A percentile compares a stretch with the other conserved stretches of the same genome.
These are phyloP conservation scores for Exidia glandulosa DNA, from an alignment of 768 basidiomycete genomes.

Conservation along the genomic window DNA sequence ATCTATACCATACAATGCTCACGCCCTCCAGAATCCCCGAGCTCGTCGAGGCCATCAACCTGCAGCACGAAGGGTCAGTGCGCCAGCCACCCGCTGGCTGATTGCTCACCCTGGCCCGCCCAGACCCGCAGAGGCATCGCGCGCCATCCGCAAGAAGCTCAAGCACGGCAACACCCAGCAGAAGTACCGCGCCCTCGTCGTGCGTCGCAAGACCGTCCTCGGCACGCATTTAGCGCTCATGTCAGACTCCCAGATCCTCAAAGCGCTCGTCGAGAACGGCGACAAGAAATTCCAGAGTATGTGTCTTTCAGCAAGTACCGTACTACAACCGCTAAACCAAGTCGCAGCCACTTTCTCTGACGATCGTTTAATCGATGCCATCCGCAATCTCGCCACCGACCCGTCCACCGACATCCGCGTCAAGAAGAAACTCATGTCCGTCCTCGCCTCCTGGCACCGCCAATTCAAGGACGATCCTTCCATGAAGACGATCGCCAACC, in stretches of 20 bases:
- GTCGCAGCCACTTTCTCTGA: conserved; percentile 67
- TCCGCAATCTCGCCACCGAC: conserved; percentile 69
- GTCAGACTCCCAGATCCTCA: conserved; percentile 91
- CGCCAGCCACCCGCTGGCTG: conserved; percentile 43
- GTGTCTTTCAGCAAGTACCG: conserved; percentile 15
- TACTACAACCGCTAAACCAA: neutral
- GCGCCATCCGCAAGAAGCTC: conserved; percentile 93
- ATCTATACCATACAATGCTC: neutral
- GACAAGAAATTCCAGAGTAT: conserved; percentile 74
- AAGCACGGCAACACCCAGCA: conserved; percentile 91
- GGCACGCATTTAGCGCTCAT: conserved; percentile 73
- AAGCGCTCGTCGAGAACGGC: conserved; percentile 88
- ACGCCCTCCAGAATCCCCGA: conserved; percentile 63
- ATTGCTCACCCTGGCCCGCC: conserved; percentile 22
- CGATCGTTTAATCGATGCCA: conserved; percentile 64
- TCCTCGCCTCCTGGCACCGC: conserved; percentile 64
- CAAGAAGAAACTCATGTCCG: conserved; percentile 68
- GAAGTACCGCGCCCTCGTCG: conserved; percentile 86
- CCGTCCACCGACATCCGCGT: conserved; percentile 68
- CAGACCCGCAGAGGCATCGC: conserved; percentile 72
- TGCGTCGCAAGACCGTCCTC: conserved; percentile 27
- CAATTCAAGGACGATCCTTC: conserved; percentile 76
- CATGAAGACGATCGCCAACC: conserved; percentile 56
- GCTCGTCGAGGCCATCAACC: conserved; percentile 80
- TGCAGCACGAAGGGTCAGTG: conserved; percentile 69